phyloP scores from a whole-genome alignment of 2,329 filamentous ascomycete species.

The Teratosphaeria destructans region DNA sequence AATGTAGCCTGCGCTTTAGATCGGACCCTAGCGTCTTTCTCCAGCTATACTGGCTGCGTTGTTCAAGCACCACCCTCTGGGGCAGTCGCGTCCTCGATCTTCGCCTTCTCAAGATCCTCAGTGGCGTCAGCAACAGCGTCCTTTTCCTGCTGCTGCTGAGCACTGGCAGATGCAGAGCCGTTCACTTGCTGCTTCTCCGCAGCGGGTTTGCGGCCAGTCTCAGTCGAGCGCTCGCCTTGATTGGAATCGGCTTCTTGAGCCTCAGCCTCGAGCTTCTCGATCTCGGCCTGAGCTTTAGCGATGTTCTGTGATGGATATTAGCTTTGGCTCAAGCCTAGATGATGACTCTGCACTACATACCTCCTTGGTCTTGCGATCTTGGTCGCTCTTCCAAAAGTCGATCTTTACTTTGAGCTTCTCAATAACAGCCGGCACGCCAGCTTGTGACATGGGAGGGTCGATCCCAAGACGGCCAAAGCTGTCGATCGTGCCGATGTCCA shows the following conservation, averaged over 20 bases:
- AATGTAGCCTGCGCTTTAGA: not conserved
- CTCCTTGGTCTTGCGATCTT: conserved; percentile 79
- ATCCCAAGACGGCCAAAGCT: conserved; percentile 76
- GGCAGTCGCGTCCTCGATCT: conserved; percentile 42
- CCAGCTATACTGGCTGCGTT: not conserved
- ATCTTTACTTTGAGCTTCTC: conserved; percentile 93
- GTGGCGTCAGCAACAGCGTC: conserved; percentile 49
- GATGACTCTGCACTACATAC: conserved; percentile 44
- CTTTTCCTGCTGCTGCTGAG: conserved; percentile 47
- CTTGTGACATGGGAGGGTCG: conserved; percentile 76
- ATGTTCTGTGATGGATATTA: conserved; percentile 58
- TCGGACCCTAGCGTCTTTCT: not conserved
- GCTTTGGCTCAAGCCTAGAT: not conserved
- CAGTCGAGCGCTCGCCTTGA: conserved; percentile 38
- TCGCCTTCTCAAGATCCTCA: conserved; percentile 50
- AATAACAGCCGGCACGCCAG: conserved; percentile 65
- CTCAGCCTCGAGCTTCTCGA: conserved; percentile 71
- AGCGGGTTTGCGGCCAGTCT: conserved; percentile 44
- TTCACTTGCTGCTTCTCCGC: conserved; percentile 47
- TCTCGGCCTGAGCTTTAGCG: conserved; percentile 90
- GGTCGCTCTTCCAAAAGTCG: conserved; percentile 80
- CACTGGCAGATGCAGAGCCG: conserved; percentile 41
- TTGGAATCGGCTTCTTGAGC: conserved; percentile 43
- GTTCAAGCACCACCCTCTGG: conserved; percentile 5
- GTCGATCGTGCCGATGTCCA: conserved; percentile 84